A percentile compares a stretch with the other conserved stretches of the same genome.
phyloP scores from a whole-genome alignment of 805 yeast genomes.

The Suhomyces tanzawaensis region DNA sequence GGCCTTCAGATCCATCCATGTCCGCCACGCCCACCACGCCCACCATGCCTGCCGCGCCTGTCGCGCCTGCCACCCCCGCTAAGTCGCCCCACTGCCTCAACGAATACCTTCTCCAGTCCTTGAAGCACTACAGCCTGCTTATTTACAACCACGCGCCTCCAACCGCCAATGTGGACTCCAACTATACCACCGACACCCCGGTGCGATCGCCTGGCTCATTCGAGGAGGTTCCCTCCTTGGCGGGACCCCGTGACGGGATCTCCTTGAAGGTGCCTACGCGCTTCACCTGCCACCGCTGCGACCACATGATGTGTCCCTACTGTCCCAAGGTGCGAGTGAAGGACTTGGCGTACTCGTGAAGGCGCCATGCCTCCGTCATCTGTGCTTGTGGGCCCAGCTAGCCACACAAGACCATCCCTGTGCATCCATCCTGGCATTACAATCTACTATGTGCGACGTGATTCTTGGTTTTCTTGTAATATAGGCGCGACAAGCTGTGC shows the following conservation, averaged over 20 bases:
- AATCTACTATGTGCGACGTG: too few relatives aligned
- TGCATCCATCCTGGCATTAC: too few relatives aligned
- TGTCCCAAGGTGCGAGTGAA: slow-evolving; percentile 34
- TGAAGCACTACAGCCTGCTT: slow-evolving; percentile 26
- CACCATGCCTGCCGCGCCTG: too few relatives aligned
- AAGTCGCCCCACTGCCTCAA: slow-evolving; percentile 1
- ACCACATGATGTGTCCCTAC: slow-evolving; percentile 45
- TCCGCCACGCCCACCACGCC: too few relatives aligned
- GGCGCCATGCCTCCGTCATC: too few relatives aligned
- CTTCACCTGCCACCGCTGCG: slow-evolving; percentile 36
- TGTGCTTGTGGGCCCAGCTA: too few relatives aligned
- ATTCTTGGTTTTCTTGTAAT: too few relatives aligned
- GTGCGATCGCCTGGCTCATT: neutral
- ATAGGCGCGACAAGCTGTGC: too few relatives aligned
- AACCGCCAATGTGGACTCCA: neutral
- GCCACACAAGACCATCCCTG: too few relatives aligned
- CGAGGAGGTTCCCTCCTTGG: neutral
- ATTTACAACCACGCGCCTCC: slow-evolving; percentile 12
- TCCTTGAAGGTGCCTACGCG: slow-evolving; percentile 28
- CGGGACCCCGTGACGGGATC: neutral
- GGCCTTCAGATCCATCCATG: too few relatives aligned
- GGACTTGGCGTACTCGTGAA: too few relatives aligned
- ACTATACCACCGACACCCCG: slow-evolving; percentile 1
- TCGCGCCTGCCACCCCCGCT: slow-evolving; percentile 3
- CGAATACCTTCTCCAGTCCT: slow-evolving; percentile 10